Percentiles rank a stretch among this genome's conserved stretches.
phyloP scores from a whole-genome alignment of 2,329 filamentous ascomycete genomes.

The Venturia effusa region DNA sequence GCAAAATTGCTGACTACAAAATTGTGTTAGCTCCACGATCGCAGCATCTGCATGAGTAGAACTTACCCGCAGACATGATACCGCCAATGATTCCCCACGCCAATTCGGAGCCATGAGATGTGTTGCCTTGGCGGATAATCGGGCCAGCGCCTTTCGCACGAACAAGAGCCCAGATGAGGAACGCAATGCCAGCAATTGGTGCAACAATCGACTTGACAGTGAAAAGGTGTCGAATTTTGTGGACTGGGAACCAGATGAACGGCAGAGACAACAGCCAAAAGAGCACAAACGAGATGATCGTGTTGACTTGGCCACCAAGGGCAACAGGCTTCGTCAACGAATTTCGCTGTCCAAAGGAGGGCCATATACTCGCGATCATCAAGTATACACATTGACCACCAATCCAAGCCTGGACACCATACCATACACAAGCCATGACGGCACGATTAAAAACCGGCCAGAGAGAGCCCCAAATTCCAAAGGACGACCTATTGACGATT shows the following conservation, averaged over 20 bases:
- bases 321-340: not conserved
- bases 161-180: slow-evolving; percentile 15
- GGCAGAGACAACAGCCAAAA: slow-evolving; percentile 8
- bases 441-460: slow-evolving; percentile 31
- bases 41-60: not conserved
- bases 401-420: slow-evolving; percentile 26
- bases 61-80: not conserved
- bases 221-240: not conserved
- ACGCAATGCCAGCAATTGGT: slow-evolving; percentile 18
- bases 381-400: slow-evolving; percentile 18
- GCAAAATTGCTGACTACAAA: not conserved
- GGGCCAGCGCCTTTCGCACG: slow-evolving; percentile 16
- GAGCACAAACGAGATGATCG: slow-evolving; percentile 26
- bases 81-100: slow-evolving; percentile 19
- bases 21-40: not conserved
- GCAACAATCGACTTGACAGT: slow-evolving; percentile 19
- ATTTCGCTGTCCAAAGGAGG: not conserved
- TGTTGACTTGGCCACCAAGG: slow-evolving; percentile 28
- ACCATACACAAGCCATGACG: slow-evolving; percentile 30
- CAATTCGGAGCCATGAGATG: slow-evolving; percentile 18
- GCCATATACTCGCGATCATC: not conserved
- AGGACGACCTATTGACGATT: slow-evolving; percentile 29
- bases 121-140: slow-evolving; percentile 17
- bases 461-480: slow-evolving; percentile 32
- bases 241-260: slow-evolving; percentile 17